These are phyloP conservation scores for Paecilomyces fulvus DNA, from an alignment of 2,329 filamentous ascomycete species.

Conservation along the genomic window DNA sequence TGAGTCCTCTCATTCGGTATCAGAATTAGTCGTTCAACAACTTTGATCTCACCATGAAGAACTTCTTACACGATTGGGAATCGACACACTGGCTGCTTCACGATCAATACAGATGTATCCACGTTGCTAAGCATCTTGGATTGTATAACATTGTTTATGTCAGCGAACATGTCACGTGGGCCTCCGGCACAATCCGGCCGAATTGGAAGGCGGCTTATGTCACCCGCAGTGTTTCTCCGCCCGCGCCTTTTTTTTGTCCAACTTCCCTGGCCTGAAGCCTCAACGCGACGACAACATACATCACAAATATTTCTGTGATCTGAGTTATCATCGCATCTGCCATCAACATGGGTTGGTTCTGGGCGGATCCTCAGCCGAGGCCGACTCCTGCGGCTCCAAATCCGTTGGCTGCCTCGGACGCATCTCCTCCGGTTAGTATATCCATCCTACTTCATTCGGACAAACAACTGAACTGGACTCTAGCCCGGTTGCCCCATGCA, in stretches of 20 bases:
- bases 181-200: not conserved
- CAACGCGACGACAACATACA: not conserved
- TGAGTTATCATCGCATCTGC: not conserved
- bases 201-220: not conserved
- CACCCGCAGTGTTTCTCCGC: not conserved
- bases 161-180: not conserved
- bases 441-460: not conserved
- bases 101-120: no score
- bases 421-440: constrained; percentile 47
- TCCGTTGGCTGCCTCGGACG: constrained; percentile 32
- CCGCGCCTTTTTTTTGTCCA: not conserved
- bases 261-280: not conserved
- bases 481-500: constrained; percentile 66
- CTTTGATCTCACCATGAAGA: not conserved
- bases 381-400: constrained; percentile 37
- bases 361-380: constrained; percentile 48
- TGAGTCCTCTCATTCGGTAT: constrained; percentile 3
- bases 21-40: not conserved
- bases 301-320: not conserved
- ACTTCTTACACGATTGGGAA: not conserved
- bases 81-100: no score
- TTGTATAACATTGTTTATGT: not conserved
- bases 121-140: no score
- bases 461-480: constrained; percentile 14
- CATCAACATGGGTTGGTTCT: constrained; percentile 59